Evolutionary conservation across 2,329 filamentous ascomycete genomes (phyloP).

Genomic region (Aspergillus sp.): DNA sequence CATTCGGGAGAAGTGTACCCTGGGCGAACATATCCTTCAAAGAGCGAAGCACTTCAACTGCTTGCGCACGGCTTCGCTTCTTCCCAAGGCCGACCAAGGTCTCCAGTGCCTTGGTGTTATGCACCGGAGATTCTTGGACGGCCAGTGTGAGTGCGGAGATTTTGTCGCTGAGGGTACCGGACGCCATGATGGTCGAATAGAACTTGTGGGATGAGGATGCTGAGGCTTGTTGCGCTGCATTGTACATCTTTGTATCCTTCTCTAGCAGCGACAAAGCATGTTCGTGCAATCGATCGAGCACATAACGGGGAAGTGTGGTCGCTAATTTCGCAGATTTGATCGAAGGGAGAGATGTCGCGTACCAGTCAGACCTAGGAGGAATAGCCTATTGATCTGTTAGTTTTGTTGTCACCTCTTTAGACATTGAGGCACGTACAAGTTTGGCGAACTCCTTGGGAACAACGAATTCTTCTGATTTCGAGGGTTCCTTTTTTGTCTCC

Average conservation of each 20-base stretch:
- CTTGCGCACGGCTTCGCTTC: conserved; percentile 89
- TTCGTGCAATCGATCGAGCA: conserved; percentile 52
- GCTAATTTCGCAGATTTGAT: conserved; percentile 44
- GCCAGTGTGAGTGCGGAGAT: conserved; percentile 90
- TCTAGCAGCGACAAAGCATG: conserved; percentile 71
- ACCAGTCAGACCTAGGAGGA: conserved; percentile 61
- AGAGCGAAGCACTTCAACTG: conserved; percentile 84
- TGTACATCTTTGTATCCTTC: conserved; percentile 69
- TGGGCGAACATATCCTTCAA: conserved; percentile 91
- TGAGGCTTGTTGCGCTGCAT: conserved; percentile 61
- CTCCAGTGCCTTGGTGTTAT: conserved; percentile 85
- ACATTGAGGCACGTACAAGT: conserved; percentile 7
- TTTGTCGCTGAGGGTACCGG: conserved; percentile 93
- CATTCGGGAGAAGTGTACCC: conserved; percentile 72
- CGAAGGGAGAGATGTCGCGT: conserved; percentile 51
- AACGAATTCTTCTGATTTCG: conserved; percentile 14
- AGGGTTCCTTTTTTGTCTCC: conserved; percentile 11
- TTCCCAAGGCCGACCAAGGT: conserved; percentile 73
- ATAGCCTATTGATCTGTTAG: conserved; percentile 41
- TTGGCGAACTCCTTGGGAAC: conserved; percentile 32
- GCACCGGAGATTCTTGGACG: conserved; percentile 90
- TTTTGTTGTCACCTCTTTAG: too few relatives aligned
- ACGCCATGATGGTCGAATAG: conserved; percentile 92
- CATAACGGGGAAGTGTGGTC: conserved; percentile 42
- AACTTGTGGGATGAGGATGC: conserved; percentile 90